Conservation (phyloP, 208 protist genomes). For the Kentomonas sorsogonicus region DNA sequence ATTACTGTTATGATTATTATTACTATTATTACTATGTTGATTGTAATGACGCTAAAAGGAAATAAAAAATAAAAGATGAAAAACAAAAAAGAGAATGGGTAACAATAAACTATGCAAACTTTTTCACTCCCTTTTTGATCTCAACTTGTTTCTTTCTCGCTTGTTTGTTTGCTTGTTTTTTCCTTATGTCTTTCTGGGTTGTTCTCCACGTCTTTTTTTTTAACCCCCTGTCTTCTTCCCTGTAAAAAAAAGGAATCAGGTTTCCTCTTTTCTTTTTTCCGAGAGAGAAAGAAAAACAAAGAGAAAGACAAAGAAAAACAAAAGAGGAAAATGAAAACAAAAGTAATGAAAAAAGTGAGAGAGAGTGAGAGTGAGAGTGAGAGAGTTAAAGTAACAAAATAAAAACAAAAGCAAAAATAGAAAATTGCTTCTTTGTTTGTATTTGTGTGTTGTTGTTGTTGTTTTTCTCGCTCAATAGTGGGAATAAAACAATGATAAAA, state of each 20-base stretch:
- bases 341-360: slow-evolving; percentile 4
- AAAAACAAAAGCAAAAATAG: slow-evolving; percentile 8
- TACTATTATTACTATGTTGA: no score
- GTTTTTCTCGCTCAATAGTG: no score
- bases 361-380: background rate
- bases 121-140: slow-evolving; percentile 6
- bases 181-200: no score
- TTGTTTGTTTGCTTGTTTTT: no score
- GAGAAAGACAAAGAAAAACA: background rate
- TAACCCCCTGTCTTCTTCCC: no score
- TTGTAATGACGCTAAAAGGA: no score
- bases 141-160: no score
- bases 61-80: background rate
- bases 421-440: background rate
- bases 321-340: background rate
- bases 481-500: no score
- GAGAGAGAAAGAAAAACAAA: slow-evolving; percentile 2
- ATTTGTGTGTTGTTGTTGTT: no score
- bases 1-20: no score
- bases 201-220: no score
- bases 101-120: background rate
- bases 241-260: no score
- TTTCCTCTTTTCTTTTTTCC: slow-evolving; percentile 13
- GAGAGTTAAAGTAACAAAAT: slow-evolving; percentile 3
- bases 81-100: slow-evolving; percentile 1